Base-by-base conservation (phyloP, 208 protist species). In the Trypanosoma lewisi region DNA sequence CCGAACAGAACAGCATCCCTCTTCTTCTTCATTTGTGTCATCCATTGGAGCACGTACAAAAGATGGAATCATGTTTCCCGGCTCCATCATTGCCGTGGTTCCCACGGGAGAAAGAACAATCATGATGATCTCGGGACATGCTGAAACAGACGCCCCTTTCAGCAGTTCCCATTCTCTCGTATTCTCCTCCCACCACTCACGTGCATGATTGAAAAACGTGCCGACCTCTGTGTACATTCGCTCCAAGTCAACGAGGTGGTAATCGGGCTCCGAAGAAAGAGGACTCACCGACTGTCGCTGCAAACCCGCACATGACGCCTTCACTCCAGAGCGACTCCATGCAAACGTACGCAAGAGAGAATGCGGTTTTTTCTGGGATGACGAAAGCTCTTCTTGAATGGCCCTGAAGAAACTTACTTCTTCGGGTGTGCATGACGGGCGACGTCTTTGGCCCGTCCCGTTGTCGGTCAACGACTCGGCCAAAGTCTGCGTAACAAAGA, bases 51-150 rank as follows among this genome's bases (percentile, higher is more conserved):
- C 14, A 6, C 11, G 4, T 14, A 72, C 41, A 39, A 72, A 23
- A 44, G 57, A 65, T 17, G 66, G 66, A 4, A 72, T 37, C 66
- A 72, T 60, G 37, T 4, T 48, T 21, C 66, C 66, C 9, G 50
- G 51, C 39, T 12, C 36, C 8, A 2, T 39, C 27, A 7, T 25
- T 27, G n/a, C 12, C 16, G 21, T 21, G 2, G 33, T 61, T n/a
- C 54, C 57, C 42, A 9, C 5, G n/a, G 66, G 25, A 47, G 39
- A 60, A 1, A 72, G 34, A 37, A 72, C 66, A 65, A 72, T 47
- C 3, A 72, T 11, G 31, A 72, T 12, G 2, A 72, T 30, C 30
- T 65, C 66, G 39, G 66, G 66, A 25, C 47, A 7, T 19, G 7
- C 11, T 47, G n/a, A 45, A 60, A 36, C 30, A 8, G 21, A 28